These are phyloP conservation scores for Teunomyces atbi DNA, from an alignment of 805 yeast genomes.

Conservation along the genomic window DNA sequence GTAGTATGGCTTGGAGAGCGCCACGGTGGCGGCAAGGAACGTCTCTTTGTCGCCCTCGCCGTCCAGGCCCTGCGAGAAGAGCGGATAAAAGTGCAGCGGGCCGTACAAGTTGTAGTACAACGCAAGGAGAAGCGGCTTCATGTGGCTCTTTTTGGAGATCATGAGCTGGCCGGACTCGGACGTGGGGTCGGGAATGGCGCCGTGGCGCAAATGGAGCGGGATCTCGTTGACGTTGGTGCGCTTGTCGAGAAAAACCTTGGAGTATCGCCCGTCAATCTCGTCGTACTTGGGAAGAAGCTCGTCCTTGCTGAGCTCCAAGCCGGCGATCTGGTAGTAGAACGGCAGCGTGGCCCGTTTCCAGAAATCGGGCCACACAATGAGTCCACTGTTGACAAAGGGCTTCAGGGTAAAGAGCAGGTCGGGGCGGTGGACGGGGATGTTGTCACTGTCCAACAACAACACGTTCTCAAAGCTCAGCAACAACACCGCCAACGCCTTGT, in stretches of 20 bases:
- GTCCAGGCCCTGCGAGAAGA: slow-evolving; percentile 43
- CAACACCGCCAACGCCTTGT: slow-evolving; percentile 41
- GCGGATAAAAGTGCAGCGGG: slow-evolving; percentile 40
- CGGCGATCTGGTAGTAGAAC: slow-evolving; percentile 65
- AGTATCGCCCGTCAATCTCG: slow-evolving; percentile 26
- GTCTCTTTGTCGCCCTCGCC: slow-evolving; percentile 89
- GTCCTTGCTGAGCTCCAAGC: slow-evolving; percentile 33
- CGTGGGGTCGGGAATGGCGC: slow-evolving; percentile 26
- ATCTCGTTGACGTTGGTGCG: slow-evolving; percentile 9
- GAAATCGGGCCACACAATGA: slow-evolving; percentile 82
- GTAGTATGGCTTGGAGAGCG: slow-evolving; percentile 46
- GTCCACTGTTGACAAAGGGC: slow-evolving; percentile 52
- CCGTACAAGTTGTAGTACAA: slow-evolving; percentile 43
- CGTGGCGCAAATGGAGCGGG: slow-evolving; percentile 32
- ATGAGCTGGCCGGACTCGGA: slow-evolving; percentile 43
- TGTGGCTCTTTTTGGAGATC: slow-evolving; percentile 39
- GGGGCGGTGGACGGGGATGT: slow-evolving; percentile 66
- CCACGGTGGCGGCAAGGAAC: slow-evolving; percentile 65
- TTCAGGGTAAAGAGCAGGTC: slow-evolving; percentile 55
- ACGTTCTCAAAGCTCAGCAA: slow-evolving; percentile 63
- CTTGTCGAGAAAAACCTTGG: not conserved
- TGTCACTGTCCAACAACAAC: slow-evolving; percentile 72
- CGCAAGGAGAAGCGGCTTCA: slow-evolving; percentile 36
- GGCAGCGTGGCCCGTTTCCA: slow-evolving; percentile 87
- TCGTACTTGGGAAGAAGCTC: slow-evolving; percentile 32